phyloP scores from a whole-genome alignment of 176 grass and related monocot genomes.

The Canna indica region DNA sequence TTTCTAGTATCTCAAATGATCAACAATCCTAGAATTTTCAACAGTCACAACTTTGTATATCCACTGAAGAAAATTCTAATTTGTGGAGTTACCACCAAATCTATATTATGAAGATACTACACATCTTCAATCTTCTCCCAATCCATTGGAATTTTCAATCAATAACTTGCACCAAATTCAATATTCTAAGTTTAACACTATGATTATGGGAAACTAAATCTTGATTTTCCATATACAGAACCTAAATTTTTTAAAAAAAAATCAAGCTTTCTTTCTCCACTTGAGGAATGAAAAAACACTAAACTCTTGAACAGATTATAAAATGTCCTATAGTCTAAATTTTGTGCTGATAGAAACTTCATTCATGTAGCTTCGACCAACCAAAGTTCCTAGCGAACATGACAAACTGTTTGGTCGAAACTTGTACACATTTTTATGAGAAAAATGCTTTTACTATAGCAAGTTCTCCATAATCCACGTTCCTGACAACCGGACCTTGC shows the following conservation, averaged over 20 bases:
- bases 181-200: too few relatives aligned
- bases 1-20: neutral
- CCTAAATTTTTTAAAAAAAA: too few relatives aligned
- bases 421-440: neutral
- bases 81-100: too few relatives aligned
- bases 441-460: neutral
- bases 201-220: neutral
- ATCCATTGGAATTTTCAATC: too few relatives aligned
- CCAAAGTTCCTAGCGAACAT: neutral
- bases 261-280: too few relatives aligned
- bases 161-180: too few relatives aligned
- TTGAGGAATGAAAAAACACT: too few relatives aligned
- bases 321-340: neutral
- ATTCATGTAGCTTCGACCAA: neutral
- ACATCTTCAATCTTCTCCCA: too few relatives aligned
- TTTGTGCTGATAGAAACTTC: too few relatives aligned
- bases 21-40: neutral
- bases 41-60: neutral
- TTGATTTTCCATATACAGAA: neutral
- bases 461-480: neutral
- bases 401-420: neutral
- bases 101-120: too few relatives aligned
- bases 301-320: neutral
- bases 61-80: too few relatives aligned
- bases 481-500: neutral